phyloP scores from a whole-genome alignment of 257 asterid species.

The Nemophila menziesii region DNA sequence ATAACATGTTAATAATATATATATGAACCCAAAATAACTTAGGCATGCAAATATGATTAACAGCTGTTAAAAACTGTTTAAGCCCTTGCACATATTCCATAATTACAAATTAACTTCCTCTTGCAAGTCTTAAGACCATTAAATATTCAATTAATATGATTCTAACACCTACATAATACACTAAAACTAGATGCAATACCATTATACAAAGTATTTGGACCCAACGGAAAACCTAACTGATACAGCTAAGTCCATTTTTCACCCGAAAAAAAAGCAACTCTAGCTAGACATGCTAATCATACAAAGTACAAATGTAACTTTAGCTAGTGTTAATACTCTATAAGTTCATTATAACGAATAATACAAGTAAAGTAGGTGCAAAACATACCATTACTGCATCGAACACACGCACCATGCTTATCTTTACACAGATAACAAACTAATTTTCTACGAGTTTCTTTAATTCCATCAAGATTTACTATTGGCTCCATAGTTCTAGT shows the following conservation, averaged over 20 bases:
- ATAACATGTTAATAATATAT: slow-evolving; percentile 17
- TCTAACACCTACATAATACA: background rate
- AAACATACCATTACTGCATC: slow-evolving; percentile 96
- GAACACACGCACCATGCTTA: slow-evolving; percentile 88
- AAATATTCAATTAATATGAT: background rate
- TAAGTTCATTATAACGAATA: slow-evolving; percentile 3
- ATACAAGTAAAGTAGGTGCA: slow-evolving; percentile 33
- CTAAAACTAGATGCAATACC: background rate
- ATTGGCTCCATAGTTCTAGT: slow-evolving; percentile 81
- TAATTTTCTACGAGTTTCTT: slow-evolving; percentile 61
- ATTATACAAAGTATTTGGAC: background rate
- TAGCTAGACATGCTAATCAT: background rate
- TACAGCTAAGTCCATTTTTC: background rate
- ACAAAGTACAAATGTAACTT: background rate
- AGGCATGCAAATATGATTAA: too few species aligned
- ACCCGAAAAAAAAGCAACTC: background rate
- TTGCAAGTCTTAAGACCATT: background rate
- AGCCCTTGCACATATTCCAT: too few species aligned
- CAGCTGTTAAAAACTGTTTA: too few species aligned
- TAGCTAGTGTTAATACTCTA: background rate
- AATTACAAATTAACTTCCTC: too few species aligned
- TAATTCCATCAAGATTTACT: slow-evolving; percentile 52
- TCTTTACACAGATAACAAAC: slow-evolving; percentile 88
- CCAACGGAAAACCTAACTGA: background rate
- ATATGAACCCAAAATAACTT: slow-evolving; percentile 14